These are phyloP conservation scores for Hortiboletus flavorubellus DNA, from an alignment of 768 basidiomycete genomes.

Conservation along the genomic window DNA sequence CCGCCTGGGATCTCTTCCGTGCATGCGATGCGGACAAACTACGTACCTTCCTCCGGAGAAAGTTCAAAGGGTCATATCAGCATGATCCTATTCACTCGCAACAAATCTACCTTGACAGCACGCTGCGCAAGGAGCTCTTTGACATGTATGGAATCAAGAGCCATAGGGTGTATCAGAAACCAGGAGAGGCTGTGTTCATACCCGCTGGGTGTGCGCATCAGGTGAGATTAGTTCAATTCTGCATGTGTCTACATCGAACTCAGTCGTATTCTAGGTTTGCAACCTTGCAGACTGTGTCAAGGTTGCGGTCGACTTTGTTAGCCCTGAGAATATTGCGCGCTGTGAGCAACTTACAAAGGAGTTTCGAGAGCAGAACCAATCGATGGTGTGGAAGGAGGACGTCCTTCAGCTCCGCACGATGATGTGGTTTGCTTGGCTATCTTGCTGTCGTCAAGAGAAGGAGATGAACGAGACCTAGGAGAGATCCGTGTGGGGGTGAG, in stretches of 20 bases:
- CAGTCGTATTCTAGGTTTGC: conserved; percentile 56
- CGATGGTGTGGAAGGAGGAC: conserved; percentile 91
- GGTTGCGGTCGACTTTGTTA: conserved; percentile 93
- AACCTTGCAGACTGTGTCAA: conserved; percentile 96
- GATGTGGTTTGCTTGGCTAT: conserved; percentile 94
- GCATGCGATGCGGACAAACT: conserved; percentile 79
- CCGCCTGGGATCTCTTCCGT: conserved; percentile 89
- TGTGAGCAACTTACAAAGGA: conserved; percentile 86
- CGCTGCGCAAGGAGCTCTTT: conserved; percentile 62
- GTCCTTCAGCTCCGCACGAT: conserved; percentile 87
- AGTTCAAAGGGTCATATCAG: conserved; percentile 51
- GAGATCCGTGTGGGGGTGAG: neutral
- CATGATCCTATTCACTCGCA: conserved; percentile 92
- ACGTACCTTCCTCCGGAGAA: conserved; percentile 66
- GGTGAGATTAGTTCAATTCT: conserved; percentile 39
- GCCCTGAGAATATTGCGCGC: conserved; percentile 84
- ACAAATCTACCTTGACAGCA: conserved; percentile 76
- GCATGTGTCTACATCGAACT: neutral
- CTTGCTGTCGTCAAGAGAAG: conserved; percentile 52
- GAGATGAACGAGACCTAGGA: conserved; percentile 34
- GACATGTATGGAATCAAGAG: conserved; percentile 69
- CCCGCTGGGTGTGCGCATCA: conserved; percentile 93
- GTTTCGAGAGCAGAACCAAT: conserved; percentile 87
- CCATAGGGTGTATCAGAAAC: conserved; percentile 83
- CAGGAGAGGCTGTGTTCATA: conserved; percentile 93